Evolutionary conservation across 768 basidiomycete genomes (phyloP), one percentile per base, ranked within the genome.

Genomic region (Tremella mesenterica): DNA sequence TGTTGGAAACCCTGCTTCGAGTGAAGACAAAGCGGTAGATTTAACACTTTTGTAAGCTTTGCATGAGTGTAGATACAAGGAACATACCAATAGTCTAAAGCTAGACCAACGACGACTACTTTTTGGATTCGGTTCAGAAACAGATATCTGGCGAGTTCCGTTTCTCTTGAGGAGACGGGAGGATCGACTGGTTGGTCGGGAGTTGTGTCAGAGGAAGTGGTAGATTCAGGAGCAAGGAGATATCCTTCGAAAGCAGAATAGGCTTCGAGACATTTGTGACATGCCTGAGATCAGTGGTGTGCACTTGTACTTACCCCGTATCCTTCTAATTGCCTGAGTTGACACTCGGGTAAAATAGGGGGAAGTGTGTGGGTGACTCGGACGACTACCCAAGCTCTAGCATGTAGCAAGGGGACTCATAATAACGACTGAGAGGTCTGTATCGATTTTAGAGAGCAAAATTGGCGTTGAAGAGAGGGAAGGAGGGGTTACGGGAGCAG

Each of bases 181-280:
- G 18, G 21, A 21, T n/a, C 23, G 44, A 26, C 25, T 56, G 36
- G 29, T 56, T 29, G 2, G 46, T n/a, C 8, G 47, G 47, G 1
- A 59, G 56, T 16, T 59, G 54, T 4, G 48, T 18, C 4, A 59
- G 58, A 23, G 54, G n/a, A n/a, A n/a, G n/a, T n/a, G n/a, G n/a
- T n/a, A n/a, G n/a, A n/a, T n/a, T n/a, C n/a, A n/a, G n/a, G n/a
- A 0, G 51, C 47, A n/a, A 64, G 53, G 4, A 67, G 36, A 18
- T 67, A 62, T 12, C 68, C 68, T 20, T 67, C 77, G 64, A 89
- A 89, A 1, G 84, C 86, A n/a, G 84, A 86, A 65, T 90, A 90
- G 38, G 82, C 82, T 66, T 90, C 88, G 59, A 88, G 77, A 28
- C 75, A 76, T 0, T 68, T 69, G 55, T 86, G 53, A 9, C 59